Base-by-base conservation (phyloP, 2,329 filamentous ascomycete genomes). In the Tolypocladium album region DNA sequence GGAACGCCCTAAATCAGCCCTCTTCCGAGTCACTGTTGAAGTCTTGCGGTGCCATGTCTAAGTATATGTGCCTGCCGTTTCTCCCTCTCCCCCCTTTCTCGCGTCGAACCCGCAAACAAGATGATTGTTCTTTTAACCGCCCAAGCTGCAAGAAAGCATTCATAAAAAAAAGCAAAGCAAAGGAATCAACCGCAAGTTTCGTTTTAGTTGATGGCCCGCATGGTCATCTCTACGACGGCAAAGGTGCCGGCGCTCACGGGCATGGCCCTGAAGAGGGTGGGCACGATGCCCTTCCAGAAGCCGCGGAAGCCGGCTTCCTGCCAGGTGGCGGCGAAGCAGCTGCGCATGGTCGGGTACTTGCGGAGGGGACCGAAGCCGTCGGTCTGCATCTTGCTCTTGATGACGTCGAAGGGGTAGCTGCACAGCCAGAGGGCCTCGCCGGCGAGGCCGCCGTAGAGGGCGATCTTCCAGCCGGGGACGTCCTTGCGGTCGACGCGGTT, bases 331-430 rank as follows among this genome's bases (percentile, higher is more conserved):
- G 80, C 82, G 75, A 97, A 95, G 78, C 90, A 95, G 75, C 95
- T 89, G 58, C 88, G 83, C 93, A 97, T 97, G 60, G 79, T 87
- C 72, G 78, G 84, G 76, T 89, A 99, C 71, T 82, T 82, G 78
- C 87, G 86, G 64, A 82, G 77, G 56, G 73, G 63, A 5, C 90
- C 91, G 71, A 97, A 94, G 0, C 90, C 92, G 76, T 99, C 94
- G 61, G 88, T 96, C 83, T 99, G 94, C 93, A 97, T 97, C 84
- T 96, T 97, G 77, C 91, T 96, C 88, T 99, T 99, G 76, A 99
- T 77, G 36, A 99, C 93, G 76, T 99, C 94, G 65, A 99, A 88
- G 27, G 94, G 94, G 76, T 99, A 99, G 71, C 91, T 96, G 42
- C 83, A 82, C 59, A 99, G 79, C 94, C 94, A 99, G 60, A 99